These are phyloP conservation scores for Lanmaoa rubissima DNA, from an alignment of 768 basidiomycete species.

Conservation along the genomic window DNA sequence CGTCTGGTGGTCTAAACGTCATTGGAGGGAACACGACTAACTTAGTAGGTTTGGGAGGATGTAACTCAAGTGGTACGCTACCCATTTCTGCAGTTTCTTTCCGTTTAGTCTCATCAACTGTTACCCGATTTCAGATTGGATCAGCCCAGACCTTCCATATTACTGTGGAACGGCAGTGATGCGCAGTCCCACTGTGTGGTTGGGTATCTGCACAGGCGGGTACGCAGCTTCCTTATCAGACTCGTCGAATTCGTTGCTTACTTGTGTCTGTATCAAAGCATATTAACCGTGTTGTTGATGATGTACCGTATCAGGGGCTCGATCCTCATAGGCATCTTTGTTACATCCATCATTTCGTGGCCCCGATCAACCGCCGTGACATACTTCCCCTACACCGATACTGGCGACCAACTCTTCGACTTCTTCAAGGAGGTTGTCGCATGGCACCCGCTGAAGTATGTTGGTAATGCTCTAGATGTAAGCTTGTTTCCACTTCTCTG, in stretches of 20 bases:
- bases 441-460: constrained; percentile 59
- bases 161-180: constrained; percentile 68
- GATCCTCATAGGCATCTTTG: constrained; percentile 78
- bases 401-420: constrained; percentile 72
- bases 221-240: constrained; percentile 31
- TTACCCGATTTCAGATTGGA: constrained; percentile 37
- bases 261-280: constrained; percentile 34
- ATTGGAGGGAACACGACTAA: constrained; percentile 72
- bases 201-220: constrained; percentile 87
- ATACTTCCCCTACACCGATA: constrained; percentile 69
- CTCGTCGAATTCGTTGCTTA: constrained; percentile 3
- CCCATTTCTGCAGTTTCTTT: constrained; percentile 1
- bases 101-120: constrained; percentile 7
- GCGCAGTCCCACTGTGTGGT: constrained; percentile 77
- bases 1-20: constrained; percentile 65
- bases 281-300: constrained; percentile 78
- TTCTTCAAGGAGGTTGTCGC: constrained; percentile 85
- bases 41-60: constrained; percentile 76
- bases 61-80: constrained; percentile 47
- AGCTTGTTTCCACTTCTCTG: constrained; percentile 20
- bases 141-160: constrained; percentile 41
- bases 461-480: constrained; percentile 71
- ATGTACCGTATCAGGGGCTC: constrained; percentile 83
- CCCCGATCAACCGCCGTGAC: constrained; percentile 80
- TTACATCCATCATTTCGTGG: constrained; percentile 87